Evolutionary conservation across 345 rosid species (phyloP).

Genomic region (Salix dunnii): DNA sequence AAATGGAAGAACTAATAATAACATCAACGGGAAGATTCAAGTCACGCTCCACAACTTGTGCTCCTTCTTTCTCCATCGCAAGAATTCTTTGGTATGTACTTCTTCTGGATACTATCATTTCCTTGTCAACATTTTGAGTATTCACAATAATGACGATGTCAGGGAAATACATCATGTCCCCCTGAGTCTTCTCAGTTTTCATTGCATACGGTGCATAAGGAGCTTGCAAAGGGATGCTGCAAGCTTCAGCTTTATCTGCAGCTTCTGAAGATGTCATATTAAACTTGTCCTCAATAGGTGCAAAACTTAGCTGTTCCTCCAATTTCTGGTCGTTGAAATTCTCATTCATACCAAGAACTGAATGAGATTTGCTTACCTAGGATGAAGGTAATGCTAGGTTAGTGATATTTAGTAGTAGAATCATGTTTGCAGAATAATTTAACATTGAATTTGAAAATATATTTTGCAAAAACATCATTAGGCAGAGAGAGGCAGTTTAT

Average conservation of each 20-base stretch:
- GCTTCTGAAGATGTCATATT: constrained; percentile 27
- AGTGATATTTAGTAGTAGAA: not conserved
- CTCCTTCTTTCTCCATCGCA: constrained; percentile 77
- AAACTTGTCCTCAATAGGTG: constrained; percentile 36
- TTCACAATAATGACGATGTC: constrained; percentile 58
- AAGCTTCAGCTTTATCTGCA: constrained; percentile 34
- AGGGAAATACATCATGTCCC: constrained; percentile 30
- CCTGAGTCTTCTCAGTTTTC: constrained; percentile 38
- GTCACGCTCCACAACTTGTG: constrained; percentile 87
- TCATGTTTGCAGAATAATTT: not conserved
- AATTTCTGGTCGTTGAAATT: constrained; percentile 27
- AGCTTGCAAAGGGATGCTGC: constrained; percentile 29
- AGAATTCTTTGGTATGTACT: constrained; percentile 74
- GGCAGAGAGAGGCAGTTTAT: not conserved
- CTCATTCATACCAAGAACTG: constrained; percentile 19
- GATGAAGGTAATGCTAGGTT: constrained; percentile 14
- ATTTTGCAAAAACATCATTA: not conserved
- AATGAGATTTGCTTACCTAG: constrained; percentile 39
- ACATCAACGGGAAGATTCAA: constrained; percentile 73
- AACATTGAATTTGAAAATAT: constrained; percentile 3
- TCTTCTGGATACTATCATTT: constrained; percentile 85
- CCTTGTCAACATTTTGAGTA: constrained; percentile 67
- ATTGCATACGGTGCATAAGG: constrained; percentile 25
- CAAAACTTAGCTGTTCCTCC: constrained; percentile 43
- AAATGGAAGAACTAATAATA: constrained; percentile 61